A percentile compares a stretch with the other conserved stretches of the same genome.
phyloP scores from a whole-genome alignment of 2,329 filamentous ascomycete genomes.

The Metarhizium guizhouense region DNA sequence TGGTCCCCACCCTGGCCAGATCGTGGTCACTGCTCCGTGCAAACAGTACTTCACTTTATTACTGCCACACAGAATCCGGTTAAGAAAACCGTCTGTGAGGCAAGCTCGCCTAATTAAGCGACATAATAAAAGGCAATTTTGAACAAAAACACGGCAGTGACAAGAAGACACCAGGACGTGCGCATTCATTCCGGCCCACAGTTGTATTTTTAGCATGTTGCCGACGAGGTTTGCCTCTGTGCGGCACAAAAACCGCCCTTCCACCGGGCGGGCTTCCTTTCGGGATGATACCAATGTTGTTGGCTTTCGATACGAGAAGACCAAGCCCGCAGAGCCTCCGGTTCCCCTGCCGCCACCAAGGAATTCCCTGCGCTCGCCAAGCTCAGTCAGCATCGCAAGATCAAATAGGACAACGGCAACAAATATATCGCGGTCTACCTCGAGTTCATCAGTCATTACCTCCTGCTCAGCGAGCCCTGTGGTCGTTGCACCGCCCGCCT shows the following conservation, averaged over 20 bases:
- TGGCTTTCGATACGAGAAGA: slow-evolving; percentile 53
- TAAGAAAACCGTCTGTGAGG: neutral
- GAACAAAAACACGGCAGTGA: neutral
- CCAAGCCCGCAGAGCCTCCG: slow-evolving; percentile 46
- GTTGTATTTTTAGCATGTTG: slow-evolving; percentile 18
- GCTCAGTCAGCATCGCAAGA: slow-evolving; percentile 9
- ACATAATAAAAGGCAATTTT: neutral
- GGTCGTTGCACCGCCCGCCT: slow-evolving; percentile 19
- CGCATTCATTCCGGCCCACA: slow-evolving; percentile 2
- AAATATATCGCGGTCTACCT: slow-evolving; percentile 1
- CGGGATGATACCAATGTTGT: slow-evolving; percentile 42
- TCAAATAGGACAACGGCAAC: slow-evolving; percentile 15
- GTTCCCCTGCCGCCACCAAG: slow-evolving; percentile 40
- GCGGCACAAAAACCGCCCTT: slow-evolving; percentile 31
- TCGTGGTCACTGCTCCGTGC: neutral
- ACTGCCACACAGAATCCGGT: neutral
- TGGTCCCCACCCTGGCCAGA: neutral
- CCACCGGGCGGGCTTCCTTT: slow-evolving; percentile 25
- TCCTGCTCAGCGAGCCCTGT: slow-evolving; percentile 19
- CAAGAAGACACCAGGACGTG: neutral
- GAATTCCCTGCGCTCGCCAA: slow-evolving; percentile 13
- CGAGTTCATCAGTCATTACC: slow-evolving; percentile 1
- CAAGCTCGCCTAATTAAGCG: neutral
- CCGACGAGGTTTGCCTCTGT: slow-evolving; percentile 33
- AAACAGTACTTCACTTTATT: neutral